Percentiles rank a stretch among this genome's conserved stretches.
These are phyloP conservation scores for Ceratobasidium sp. DNA, from an alignment of 1,284 basidiomycete species.

Conservation along the genomic window DNA sequence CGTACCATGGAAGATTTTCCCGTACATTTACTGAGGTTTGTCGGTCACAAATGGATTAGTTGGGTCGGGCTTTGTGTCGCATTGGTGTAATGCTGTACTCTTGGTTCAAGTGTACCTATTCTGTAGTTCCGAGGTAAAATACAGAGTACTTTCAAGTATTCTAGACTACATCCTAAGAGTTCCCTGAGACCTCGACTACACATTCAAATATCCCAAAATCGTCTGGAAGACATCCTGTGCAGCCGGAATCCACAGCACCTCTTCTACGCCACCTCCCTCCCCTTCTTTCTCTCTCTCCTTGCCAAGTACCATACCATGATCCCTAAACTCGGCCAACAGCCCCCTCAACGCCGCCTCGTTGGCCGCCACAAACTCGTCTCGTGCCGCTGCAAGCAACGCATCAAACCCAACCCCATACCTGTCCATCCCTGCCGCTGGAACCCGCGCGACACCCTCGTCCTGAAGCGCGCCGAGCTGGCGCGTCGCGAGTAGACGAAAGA, in stretches of 20 bases:
- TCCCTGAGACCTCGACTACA: too few species aligned
- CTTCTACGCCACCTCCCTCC: constrained; percentile 52
- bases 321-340: constrained; percentile 84
- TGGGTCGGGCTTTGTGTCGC: too few species aligned
- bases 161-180: too few species aligned
- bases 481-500: constrained; percentile 72
- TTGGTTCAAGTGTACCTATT: constrained; percentile 23
- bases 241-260: constrained; percentile 83
- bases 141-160: too few species aligned
- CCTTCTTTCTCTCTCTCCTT: constrained; percentile 53
- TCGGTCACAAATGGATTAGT: neutral
- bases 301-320: constrained; percentile 79
- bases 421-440: constrained; percentile 51
- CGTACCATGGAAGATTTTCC: constrained; percentile 88
- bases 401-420: constrained; percentile 67
- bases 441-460: constrained; percentile 47
- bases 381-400: constrained; percentile 66
- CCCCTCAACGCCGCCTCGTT: constrained; percentile 83
- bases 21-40: constrained; percentile 71
- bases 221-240: constrained; percentile 64
- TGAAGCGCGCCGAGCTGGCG: constrained; percentile 68
- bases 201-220: constrained; percentile 45
- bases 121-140: constrained; percentile 1
- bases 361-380: constrained; percentile 84
- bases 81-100: neutral